Percentiles rank a stretch among this genome's conserved stretches.
phyloP scores from a whole-genome alignment of 2,329 filamentous ascomycete species.

The Fusarium fracticaudum region DNA sequence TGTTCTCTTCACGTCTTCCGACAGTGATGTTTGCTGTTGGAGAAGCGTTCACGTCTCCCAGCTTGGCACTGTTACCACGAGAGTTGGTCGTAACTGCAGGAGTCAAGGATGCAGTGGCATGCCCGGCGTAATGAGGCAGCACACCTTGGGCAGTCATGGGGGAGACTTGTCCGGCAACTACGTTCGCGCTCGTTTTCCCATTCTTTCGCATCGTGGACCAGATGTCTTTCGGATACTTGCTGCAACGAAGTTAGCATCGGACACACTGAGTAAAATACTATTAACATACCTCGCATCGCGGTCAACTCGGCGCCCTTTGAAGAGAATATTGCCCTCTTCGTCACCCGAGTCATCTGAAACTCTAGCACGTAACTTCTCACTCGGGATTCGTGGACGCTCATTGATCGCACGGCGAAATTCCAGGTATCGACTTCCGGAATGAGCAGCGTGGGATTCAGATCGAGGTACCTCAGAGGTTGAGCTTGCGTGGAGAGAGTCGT shows the following conservation, averaged over 20 bases:
- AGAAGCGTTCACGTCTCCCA: conserved; percentile 36
- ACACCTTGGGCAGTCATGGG: conserved; percentile 65
- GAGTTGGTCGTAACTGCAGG: conserved; percentile 52
- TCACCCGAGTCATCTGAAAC: conserved; percentile 41
- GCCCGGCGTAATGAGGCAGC: conserved; percentile 62
- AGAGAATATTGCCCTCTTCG: conserved; percentile 49
- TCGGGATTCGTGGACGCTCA: conserved; percentile 15
- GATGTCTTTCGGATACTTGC: conserved; percentile 55
- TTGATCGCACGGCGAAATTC: conserved; percentile 40
- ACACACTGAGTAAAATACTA: not conserved
- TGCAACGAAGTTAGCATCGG: conserved; percentile 40
- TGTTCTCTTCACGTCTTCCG: conserved; percentile 58
- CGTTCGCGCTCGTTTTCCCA: conserved; percentile 58
- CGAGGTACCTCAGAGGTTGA: conserved; percentile 37
- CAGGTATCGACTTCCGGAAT: conserved; percentile 40
- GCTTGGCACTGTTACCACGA: conserved; percentile 44
- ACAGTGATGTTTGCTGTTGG: conserved; percentile 27
- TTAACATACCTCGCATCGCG: conserved; percentile 45
- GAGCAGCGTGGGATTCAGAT: conserved; percentile 36
- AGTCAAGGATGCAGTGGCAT: conserved; percentile 61
- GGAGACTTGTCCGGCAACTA: conserved; percentile 59
- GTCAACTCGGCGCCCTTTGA: conserved; percentile 49
- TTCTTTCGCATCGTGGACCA: conserved; percentile 63
- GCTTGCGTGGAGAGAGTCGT: conserved; percentile 32
- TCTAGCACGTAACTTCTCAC: conserved; percentile 13